Conservation (phyloP, 331 rosid genomes). For the Prunus yedoensis region DNA sequence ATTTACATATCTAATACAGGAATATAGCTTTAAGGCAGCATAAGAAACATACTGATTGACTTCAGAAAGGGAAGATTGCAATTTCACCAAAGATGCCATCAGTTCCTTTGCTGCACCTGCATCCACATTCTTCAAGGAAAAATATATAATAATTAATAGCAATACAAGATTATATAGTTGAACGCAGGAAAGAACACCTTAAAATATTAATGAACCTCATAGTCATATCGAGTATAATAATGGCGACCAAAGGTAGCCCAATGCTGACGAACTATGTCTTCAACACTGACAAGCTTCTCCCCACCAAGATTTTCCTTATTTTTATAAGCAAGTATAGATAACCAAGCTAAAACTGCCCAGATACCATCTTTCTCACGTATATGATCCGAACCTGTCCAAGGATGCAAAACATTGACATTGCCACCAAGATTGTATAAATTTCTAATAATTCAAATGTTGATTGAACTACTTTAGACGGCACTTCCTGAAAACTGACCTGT, state of each 20-base stretch:
- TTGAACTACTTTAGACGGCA: too few relatives aligned
- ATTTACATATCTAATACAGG: not conserved
- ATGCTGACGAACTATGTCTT: constrained; percentile 93
- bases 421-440: too few relatives aligned
- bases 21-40: not conserved
- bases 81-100: constrained; percentile 87
- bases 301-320: constrained; percentile 76
- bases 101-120: constrained; percentile 92
- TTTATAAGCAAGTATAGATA: constrained; percentile 78
- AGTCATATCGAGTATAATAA: constrained; percentile 93
- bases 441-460: too few relatives aligned
- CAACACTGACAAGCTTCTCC: constrained; percentile 83
- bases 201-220: constrained; percentile 56
- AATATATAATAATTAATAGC: constrained; percentile 22
- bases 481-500: too few relatives aligned
- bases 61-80: constrained; percentile 85
- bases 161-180: constrained; percentile 8
- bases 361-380: too few relatives aligned
- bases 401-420: too few relatives aligned
- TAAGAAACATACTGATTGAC: constrained; percentile 65
- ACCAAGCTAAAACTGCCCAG: constrained; percentile 99
- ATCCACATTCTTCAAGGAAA: constrained; percentile 75
- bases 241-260: constrained; percentile 96
- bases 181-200: constrained; percentile 10
- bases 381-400: too few relatives aligned